Evolutionary conservation across 352 stramenopile genomes (phyloP), one percentile per base, ranked within the genome.

Genomic region (Paralagenidium karlingii): DNA sequence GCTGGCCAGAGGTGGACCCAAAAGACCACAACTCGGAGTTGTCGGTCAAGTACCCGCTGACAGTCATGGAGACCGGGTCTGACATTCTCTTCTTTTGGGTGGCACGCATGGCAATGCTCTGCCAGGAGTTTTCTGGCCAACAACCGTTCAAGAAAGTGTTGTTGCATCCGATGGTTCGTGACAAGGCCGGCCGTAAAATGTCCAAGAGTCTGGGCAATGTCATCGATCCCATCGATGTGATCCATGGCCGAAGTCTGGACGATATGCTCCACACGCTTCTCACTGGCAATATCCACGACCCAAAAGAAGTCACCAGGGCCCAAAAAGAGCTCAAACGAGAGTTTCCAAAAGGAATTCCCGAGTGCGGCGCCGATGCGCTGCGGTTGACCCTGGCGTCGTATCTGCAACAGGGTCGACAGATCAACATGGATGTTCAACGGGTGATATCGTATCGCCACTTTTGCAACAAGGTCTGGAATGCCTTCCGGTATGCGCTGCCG

Each of bases 21-120:
- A 32, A 63, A 57, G 5, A 47, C 34, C 25, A 20, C 56, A 10
- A 38, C 53, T 2, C 32, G 3, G 20, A 19, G 8, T 19, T 24
- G 10, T 13, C 19, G 27, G 28, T 49, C 11, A 62, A 57, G 26
- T 88, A 87, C 27, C 75, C 78, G 2, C 47, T 87, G 5, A 54
- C 71, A 40, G 43, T 92, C 8, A 82, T 92, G 67, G 78, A 91
- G 43, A 91, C 75, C 1, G 96, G 96, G 11, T 93, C 95, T 22
- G 96, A 99, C 60, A 99, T 99, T 65, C 64, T 99, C 8, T 99
- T 99, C 67, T 99, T 99, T 58, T 99, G 96, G 96, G 96, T 99
- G 31, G 96, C 95, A 11, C 82, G 96, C 30, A 99, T 99, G 96
- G 95, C 98, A 5, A 99, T 99, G 95, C 89, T 99, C 42, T 97